A percentile compares a stretch with the other conserved stretches of the same genome.
phyloP scores from a whole-genome alignment of 495 filamentous ascomycete genomes.

The Lophium mytilinum region DNA sequence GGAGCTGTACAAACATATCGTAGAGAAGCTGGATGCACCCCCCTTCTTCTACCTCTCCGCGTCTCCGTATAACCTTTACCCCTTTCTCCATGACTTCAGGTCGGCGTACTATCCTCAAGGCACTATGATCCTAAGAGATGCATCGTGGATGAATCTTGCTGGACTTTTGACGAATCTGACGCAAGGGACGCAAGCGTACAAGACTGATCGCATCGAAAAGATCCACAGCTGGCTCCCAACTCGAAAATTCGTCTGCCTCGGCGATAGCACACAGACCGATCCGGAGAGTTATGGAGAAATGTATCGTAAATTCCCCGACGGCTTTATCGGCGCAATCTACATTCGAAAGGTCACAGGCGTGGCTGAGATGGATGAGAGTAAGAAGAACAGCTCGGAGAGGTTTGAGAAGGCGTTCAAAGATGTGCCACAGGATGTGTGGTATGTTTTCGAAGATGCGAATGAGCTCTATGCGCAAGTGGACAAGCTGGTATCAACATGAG shows the following conservation, averaged over 20 bases:
- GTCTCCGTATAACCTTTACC: conserved; percentile 89
- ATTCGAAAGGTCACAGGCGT: conserved; percentile 80
- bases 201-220: conserved; percentile 69
- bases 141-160: conserved; percentile 76
- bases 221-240: conserved; percentile 67
- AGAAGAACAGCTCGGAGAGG: conserved; percentile 62
- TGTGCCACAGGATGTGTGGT: conserved; percentile 63
- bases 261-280: conserved; percentile 86
- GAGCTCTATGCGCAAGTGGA: conserved; percentile 45
- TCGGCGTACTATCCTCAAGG: conserved; percentile 63
- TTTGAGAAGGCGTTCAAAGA: conserved; percentile 80
- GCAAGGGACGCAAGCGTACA: conserved; percentile 77
- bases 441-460: conserved; percentile 65
- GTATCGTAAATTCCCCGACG: conserved; percentile 51
- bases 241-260: conserved; percentile 72
- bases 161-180: conserved; percentile 75
- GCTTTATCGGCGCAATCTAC: conserved; percentile 71
- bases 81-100: conserved; percentile 71
- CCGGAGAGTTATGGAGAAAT: conserved; percentile 82
- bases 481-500: conserved; percentile 4
- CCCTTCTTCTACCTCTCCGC: conserved; percentile 92
- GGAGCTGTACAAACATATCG: conserved; percentile 62
- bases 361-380: conserved; percentile 54
- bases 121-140: conserved; percentile 75
- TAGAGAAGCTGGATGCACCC: conserved; percentile 47